Evolutionary conservation across 768 basidiomycete genomes (phyloP), one percentile per base, ranked within the genome.

Genomic region (Suillus americanus): DNA sequence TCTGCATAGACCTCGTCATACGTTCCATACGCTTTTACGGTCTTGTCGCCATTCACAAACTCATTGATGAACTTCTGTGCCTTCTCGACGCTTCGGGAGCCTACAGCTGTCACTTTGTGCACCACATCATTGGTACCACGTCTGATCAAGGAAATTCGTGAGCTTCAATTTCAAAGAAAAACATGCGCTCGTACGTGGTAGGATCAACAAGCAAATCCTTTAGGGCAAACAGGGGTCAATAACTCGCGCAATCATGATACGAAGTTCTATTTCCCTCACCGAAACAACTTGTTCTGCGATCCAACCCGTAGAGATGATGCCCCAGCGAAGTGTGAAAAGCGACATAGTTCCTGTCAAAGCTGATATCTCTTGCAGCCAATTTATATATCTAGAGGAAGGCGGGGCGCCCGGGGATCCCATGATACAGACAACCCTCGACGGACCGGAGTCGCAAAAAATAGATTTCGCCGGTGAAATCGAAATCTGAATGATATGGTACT

Each of bases 181-280:
- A 33, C 12, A n/a, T n/a, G 33, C 3, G 33, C 12, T 33, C 53
- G 59, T 71, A 82, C 81, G 79, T 80, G 63, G 74, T 73, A 3
- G 84, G 83, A 68, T 86, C 80, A 37, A 82, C 69, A 10, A 85
- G 66, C 1, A 82, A 67, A 69, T 86, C 83, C 82, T 84, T 59
- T 2, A 40, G 23, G 33, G 28, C 8, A 30, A 54, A 55, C 13
- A 10, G 33, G 35, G 28, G 20, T 30, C 54, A 60, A 20, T 38
- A 18, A 60, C 60, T 63, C 35, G 5, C 30, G 14, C 30, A 4
- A 53, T 25, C 25, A 3, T 57, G 28, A 40, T 5, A 25, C 61
- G 16, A 50, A 48, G 40, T 30, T 18, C 9, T 18, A 25, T 18
- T 23, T n/a, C 57, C 57, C 74, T 65, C 46, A 81, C 83, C 73